Conservation (phyloP, 2,329 filamentous ascomycete species). For the Myrmaecium sp. region DNA sequence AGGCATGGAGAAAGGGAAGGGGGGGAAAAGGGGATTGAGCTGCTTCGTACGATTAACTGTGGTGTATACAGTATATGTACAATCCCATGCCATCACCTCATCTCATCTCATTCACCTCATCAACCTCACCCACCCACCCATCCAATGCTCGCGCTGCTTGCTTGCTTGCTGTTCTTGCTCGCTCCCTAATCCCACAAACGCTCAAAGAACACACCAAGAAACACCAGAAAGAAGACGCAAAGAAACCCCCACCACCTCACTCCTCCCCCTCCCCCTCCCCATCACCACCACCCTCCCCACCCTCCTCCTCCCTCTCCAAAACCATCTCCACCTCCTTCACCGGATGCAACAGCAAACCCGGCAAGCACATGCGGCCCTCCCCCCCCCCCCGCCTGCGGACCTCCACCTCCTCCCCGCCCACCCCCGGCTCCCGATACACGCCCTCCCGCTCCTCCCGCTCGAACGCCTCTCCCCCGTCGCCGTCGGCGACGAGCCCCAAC, state of each 20-base stretch:
- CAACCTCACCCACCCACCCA: too few relatives aligned
- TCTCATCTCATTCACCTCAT: too few relatives aligned
- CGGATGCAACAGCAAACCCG: constrained; percentile 30
- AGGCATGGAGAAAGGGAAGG: too few relatives aligned
- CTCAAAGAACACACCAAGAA: neutral
- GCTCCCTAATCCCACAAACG: too few relatives aligned
- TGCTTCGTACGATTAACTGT: too few relatives aligned
- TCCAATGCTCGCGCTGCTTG: too few relatives aligned
- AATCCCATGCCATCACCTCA: too few relatives aligned
- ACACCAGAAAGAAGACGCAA: neutral
- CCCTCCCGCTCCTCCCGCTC: too few relatives aligned
- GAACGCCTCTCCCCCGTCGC: constrained; percentile 28
- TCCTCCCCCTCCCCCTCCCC: constrained; percentile 14
- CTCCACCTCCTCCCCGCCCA: constrained; percentile 19
- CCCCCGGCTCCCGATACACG: constrained; percentile 16
- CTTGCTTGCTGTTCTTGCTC: too few relatives aligned
- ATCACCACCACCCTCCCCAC: constrained; percentile 8
- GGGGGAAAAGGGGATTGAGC: too few relatives aligned
- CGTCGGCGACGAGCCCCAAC: constrained; percentile 36
- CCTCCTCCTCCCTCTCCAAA: constrained; percentile 23
- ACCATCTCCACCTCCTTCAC: constrained; percentile 34
- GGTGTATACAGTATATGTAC: too few relatives aligned
- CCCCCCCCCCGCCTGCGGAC: too few relatives aligned
- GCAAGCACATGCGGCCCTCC: constrained; percentile 33
- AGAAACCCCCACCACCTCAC: constrained; percentile 1